phyloP scores from a whole-genome alignment of 495 filamentous ascomycete genomes.

The Neurospora sp. region DNA sequence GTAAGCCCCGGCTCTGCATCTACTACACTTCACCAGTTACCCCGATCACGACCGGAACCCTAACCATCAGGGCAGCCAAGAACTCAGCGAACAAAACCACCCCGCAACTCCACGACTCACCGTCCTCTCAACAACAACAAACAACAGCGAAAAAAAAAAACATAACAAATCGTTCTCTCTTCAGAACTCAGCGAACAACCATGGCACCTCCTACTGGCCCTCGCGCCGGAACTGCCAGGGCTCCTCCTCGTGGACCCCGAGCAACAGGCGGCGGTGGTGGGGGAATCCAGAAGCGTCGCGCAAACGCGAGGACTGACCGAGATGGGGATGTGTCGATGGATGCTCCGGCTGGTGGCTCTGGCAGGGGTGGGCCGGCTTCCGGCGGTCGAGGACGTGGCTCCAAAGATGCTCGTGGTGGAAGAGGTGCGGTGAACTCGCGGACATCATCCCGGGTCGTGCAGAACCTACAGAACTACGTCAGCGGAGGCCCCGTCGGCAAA shows the following conservation, averaged over 20 bases:
- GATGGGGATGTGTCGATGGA: slow-evolving; percentile 84
- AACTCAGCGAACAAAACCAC: neutral
- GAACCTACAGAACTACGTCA: slow-evolving; percentile 10
- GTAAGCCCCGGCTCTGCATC: neutral
- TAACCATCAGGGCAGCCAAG: neutral
- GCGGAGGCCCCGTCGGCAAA: slow-evolving; percentile 4
- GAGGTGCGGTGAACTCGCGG: slow-evolving; percentile 5
- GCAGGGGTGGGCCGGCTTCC: slow-evolving; percentile 8
- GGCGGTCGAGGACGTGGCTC: slow-evolving; percentile 21
- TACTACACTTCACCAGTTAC: neutral
- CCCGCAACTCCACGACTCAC: neutral
- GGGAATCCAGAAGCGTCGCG: slow-evolving; percentile 61
- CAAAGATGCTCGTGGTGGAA: slow-evolving; percentile 1
- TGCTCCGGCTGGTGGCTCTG: slow-evolving; percentile 26
- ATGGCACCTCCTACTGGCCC: slow-evolving; percentile 35
- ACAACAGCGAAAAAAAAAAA: neutral
- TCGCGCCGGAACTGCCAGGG: slow-evolving; percentile 11
- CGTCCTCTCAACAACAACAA: neutral
- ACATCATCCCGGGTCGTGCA: slow-evolving; percentile 11
- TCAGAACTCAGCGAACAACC: neutral
- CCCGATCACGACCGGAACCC: neutral
- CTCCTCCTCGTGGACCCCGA: neutral
- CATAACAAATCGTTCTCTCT: neutral
- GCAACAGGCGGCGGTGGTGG: slow-evolving; percentile 26
- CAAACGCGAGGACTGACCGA: slow-evolving; percentile 47